These are phyloP conservation scores for Mentha longifolia DNA, from an alignment of 257 asterid genomes.

Conservation along the genomic window DNA sequence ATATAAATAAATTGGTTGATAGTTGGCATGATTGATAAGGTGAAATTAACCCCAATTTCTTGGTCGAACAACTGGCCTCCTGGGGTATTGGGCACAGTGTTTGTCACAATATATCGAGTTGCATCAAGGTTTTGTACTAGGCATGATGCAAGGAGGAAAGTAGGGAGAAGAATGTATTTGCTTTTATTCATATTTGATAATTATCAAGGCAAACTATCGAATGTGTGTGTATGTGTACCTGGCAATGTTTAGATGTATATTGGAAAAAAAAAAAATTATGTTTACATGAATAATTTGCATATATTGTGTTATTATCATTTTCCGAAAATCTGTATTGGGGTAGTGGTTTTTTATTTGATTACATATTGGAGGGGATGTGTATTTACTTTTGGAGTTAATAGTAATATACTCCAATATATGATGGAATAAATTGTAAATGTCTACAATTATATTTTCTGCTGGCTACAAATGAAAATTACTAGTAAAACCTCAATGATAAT, in stretches of 20 bases:
- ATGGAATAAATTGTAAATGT: background rate
- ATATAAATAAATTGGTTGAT: background rate
- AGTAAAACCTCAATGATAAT: background rate
- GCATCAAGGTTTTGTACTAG: background rate
- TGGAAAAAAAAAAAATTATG: background rate
- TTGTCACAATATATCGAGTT: background rate
- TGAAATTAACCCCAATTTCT: slow-evolving; percentile 6
- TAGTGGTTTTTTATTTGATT: background rate
- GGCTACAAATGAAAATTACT: background rate
- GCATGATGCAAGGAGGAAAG: background rate
- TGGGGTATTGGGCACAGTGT: slow-evolving; percentile 10
- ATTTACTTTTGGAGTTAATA: background rate
- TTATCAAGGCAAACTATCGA: background rate
- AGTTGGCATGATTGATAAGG: background rate
- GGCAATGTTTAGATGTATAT: background rate
- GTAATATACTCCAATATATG: background rate
- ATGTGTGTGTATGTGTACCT: background rate
- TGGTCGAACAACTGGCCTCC: slow-evolving; percentile 16
- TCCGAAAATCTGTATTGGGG: background rate
- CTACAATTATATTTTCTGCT: background rate
- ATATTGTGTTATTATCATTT: slow-evolving; percentile 1
- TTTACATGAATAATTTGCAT: background rate
- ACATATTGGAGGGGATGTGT: background rate
- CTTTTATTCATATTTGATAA: background rate
- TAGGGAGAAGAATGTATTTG: background rate